Base-by-base conservation (phyloP, 257 asterid genomes). In the Nicotiana tabacum region DNA sequence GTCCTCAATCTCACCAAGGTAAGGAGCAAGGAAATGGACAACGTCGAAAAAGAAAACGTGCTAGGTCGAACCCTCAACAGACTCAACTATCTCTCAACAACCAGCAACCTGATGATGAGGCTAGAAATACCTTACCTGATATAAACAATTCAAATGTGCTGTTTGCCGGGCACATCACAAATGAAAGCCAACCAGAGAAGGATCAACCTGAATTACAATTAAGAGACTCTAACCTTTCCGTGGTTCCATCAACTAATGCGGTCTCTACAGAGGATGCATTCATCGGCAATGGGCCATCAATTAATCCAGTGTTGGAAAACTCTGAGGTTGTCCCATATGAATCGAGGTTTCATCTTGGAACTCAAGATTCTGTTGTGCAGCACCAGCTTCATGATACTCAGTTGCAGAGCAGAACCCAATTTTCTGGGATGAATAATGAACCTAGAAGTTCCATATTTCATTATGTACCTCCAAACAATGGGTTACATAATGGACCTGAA, bases 171-270 rank as follows among this genome's bases (percentile, higher is more conserved):
- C 67, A 82, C 61, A 61, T 64, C 82, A 85, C 80, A 83, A 77
- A 57, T 56, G 93, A 78, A 80, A 83, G 80, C 66, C 88, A 83
- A 51, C 86, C 69, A 4, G 91, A 84, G 69, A 80, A 81, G 29
- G 83, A 53, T 16, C 89, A 86, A 37, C 79, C 84, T 15, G 84
- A 83, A 66, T 83, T 87, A 53, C 84, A 84, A 11, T 88, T 81
- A 67, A 56, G 89, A 72, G 88, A 89, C 60, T 64, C 78, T 43
- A 80, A 89, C 85, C 78, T 70, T 69, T 82, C 88, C 83, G 35
- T 90, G 15, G 46, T 56, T 70, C 90, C 89, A 85, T 84, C 92
- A 53, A 86, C 90, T n/a, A 82, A 85, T 81, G 56, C 82, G 61
- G 77, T 81, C 60, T 83, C 89, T 12, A 60, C 79, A 32, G 80